phyloP scores from a whole-genome alignment of 2,329 filamentous ascomycete species.

The Penicillium sp. region DNA sequence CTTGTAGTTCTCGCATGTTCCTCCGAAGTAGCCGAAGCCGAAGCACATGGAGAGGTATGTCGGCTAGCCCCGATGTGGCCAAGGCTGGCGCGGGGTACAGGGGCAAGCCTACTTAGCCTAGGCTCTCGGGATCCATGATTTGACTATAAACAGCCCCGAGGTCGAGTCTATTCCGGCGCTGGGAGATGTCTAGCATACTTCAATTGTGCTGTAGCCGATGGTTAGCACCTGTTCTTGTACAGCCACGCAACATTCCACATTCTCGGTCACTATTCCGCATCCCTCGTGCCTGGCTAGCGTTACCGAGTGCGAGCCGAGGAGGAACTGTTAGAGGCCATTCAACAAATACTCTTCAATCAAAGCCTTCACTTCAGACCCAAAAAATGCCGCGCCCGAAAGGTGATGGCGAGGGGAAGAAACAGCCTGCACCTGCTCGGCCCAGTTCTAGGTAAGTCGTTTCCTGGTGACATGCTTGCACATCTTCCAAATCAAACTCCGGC shows the following conservation, averaged over 20 bases:
- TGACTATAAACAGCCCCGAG: constrained; percentile 16
- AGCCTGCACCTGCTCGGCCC: constrained; percentile 56
- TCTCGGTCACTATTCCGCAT: background rate
- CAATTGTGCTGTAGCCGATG: constrained; percentile 1
- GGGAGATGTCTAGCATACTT: constrained; percentile 16
- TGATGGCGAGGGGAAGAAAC: constrained; percentile 34
- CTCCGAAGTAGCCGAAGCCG: background rate
- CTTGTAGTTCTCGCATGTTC: background rate
- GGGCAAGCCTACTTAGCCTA: constrained; percentile 19
- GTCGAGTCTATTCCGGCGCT: background rate
- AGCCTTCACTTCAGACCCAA: background rate
- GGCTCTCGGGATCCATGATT: constrained; percentile 19
- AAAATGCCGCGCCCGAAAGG: constrained; percentile 27
- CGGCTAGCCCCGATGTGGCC: constrained; percentile 20
- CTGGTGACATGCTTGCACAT: background rate
- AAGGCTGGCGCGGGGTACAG: constrained; percentile 27
- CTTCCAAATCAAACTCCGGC: background rate
- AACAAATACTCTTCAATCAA: constrained; percentile 5
- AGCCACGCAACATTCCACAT: background rate
- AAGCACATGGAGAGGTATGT: constrained; percentile 19
- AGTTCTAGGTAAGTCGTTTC: constrained; percentile 59
- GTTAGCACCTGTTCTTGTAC: constrained; percentile 2
- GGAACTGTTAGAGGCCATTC: constrained; percentile 15
- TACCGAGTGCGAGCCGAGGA: background rate
- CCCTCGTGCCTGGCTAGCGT: background rate